These are phyloP conservation scores for Paxillus involutus DNA, from an alignment of 768 basidiomycete species.

Conservation along the genomic window DNA sequence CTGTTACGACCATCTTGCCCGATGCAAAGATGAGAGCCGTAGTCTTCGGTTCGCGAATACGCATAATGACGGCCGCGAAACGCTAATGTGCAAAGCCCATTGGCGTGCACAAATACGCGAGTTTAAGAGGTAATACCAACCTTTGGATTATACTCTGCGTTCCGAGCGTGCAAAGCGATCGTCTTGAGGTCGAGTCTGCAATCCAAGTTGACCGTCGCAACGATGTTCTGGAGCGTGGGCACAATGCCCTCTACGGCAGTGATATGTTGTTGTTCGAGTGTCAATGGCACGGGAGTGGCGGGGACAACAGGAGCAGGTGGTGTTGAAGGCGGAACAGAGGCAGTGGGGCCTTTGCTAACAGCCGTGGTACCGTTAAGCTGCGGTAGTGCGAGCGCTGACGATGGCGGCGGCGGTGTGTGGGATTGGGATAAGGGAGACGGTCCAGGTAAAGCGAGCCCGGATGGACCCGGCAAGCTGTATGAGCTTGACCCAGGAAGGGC, in stretches of 20 bases:
- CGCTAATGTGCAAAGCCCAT: conserved; percentile 79
- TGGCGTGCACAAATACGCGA: conserved; percentile 48
- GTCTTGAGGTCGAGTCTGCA: conserved; percentile 97
- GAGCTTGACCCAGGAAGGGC: conserved; percentile 53
- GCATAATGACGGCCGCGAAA: conserved; percentile 99
- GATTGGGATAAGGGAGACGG: conserved; percentile 56
- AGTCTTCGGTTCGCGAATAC: conserved; percentile 99
- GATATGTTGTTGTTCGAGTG: conserved; percentile 91
- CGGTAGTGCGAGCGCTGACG: conserved; percentile 11
- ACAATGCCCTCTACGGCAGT: conserved; percentile 98
- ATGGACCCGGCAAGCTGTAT: conserved; percentile 41
- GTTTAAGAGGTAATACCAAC: conserved; percentile 60
- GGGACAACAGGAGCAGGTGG: conserved; percentile 53
- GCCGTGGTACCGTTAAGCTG: conserved; percentile 32
- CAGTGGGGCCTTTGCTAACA: conserved; percentile 29
- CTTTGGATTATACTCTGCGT: conserved; percentile 99
- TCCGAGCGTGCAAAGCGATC: conserved; percentile 95
- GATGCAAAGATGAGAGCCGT: conserved; percentile 99
- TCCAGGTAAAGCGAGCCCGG: conserved; percentile 51
- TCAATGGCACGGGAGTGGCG: conserved; percentile 70
- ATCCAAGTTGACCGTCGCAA: conserved; percentile 97
- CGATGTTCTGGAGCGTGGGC: conserved; percentile 99
- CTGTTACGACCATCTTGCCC: conserved; percentile 99
- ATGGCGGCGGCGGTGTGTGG: conserved; percentile 29
- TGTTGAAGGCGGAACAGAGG: conserved; percentile 53